Evolutionary conservation across 129 eudicot genomes (phyloP), one percentile per base, ranked within the genome.

Genomic region (Scalesia atractyloides): DNA sequence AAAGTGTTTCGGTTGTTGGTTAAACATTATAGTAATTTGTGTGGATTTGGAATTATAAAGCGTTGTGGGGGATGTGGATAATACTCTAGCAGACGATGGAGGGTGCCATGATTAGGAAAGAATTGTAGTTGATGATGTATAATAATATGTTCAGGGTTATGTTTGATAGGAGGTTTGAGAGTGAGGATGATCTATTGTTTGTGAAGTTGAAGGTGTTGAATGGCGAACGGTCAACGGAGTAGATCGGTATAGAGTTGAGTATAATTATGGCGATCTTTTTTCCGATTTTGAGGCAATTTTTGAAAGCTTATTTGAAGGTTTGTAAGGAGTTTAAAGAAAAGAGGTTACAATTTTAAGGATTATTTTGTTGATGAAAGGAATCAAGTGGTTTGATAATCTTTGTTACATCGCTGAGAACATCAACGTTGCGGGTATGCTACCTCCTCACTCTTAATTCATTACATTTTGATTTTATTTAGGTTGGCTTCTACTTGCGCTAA

Each of bases 201-300:
- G 26, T 57, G 64, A 57, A 57, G 64, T 34, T 57, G 30, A 57
- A 57, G 64, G 64, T 39, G 9, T 73, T 87, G 84, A 92, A 92
- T 68, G 98, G 96, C 0, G 96, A 92, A 74, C 85, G n/a, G n/a
- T n/a, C n/a, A n/a, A n/a, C n/a, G 96, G 76, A 92, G 64, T 26
- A 18, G 64, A 13, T 59, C 26, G 64, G 64, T 18, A 3, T 41
- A 26, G 41, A 59, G 64, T 81, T 22, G n/a, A n/a, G n/a, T n/a
- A n/a, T 37, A 92, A 89, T 64, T 92, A 83, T 76, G 98, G 96
- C 9, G 96, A 92, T 89, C 2, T 92, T 92, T 39, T 84, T 92
- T 44, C 98, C 98, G 0, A 76, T 92, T 66, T 80, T 92, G 83
- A 82, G 98, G 76, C 96, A 96, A 9, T 86, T 89, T 78, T 80